Percentiles rank a stretch among this genome's conserved stretches.
Evolutionary conservation across 1,284 basidiomycete genomes (phyloP).

Genomic region (Leccinum griseonigrum): DNA sequence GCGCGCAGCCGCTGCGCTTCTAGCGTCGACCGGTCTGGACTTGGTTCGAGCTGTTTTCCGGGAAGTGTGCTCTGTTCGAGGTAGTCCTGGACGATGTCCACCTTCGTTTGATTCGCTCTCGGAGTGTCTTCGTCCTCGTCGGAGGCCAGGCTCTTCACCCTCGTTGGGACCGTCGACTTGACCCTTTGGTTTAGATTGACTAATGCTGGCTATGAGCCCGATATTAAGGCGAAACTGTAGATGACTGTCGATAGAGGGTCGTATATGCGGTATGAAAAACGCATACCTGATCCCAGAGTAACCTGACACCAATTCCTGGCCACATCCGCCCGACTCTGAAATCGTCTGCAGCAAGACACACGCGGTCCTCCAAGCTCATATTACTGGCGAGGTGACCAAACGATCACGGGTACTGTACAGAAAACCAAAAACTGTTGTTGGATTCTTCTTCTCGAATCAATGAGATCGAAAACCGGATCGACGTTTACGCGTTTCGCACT

Average conservation of each 20-base stretch:
- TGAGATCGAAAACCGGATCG: too few relatives aligned
- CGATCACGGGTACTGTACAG: too few relatives aligned
- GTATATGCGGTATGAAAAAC: not conserved
- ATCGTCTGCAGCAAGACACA: constrained; percentile 42
- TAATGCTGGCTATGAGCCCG: constrained; percentile 25
- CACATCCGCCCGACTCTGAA: constrained; percentile 43
- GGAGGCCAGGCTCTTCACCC: constrained; percentile 14
- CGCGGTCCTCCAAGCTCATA: constrained; percentile 36
- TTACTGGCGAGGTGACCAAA: constrained; percentile 23
- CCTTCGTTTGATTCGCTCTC: constrained; percentile 18
- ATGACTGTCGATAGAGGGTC: not conserved
- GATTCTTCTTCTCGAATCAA: too few relatives aligned
- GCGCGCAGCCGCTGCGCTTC: constrained; percentile 24
- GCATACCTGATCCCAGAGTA: constrained; percentile 47
- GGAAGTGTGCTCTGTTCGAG: constrained; percentile 34
- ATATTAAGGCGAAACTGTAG: constrained; percentile 29
- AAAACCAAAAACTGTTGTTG: too few relatives aligned
- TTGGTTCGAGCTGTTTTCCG: constrained; percentile 30
- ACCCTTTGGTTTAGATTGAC: constrained; percentile 14
- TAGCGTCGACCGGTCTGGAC: constrained; percentile 9
- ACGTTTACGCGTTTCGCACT: too few relatives aligned
- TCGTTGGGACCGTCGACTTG: constrained; percentile 24
- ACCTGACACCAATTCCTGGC: constrained; percentile 35
- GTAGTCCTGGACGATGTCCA: constrained; percentile 27
- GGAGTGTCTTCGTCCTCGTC: constrained; percentile 29